These are phyloP conservation scores for Nephelium lappaceum DNA, from an alignment of 345 rosid genomes.

Conservation along the genomic window DNA sequence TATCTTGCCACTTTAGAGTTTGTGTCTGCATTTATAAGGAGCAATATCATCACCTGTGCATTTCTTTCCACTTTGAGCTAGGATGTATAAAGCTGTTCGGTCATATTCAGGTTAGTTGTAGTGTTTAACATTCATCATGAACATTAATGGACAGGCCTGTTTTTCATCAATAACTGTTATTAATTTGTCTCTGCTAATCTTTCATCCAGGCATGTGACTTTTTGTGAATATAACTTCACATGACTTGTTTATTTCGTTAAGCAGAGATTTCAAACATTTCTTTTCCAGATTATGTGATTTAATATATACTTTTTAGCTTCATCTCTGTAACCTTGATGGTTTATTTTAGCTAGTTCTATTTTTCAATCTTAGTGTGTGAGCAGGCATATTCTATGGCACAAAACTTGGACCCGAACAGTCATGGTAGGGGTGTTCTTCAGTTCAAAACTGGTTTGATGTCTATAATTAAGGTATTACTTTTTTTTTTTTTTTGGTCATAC, in stretches of 20 bases:
- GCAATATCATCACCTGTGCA: neutral
- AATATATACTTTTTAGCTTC: neutral
- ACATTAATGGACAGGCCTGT: neutral
- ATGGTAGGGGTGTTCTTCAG: slow-evolving; percentile 97
- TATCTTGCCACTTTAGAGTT: neutral
- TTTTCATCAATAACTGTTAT: neutral
- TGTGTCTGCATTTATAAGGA: neutral
- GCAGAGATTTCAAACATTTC: slow-evolving; percentile 2
- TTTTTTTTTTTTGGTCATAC: neutral
- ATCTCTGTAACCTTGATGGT: neutral
- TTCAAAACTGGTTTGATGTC: slow-evolving; percentile 99
- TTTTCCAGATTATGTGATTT: slow-evolving; percentile 5
- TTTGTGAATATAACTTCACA: neutral
- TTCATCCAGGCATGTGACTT: neutral
- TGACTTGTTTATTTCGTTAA: slow-evolving; percentile 10
- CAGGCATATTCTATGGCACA: slow-evolving; percentile 97
- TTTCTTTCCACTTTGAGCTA: neutral
- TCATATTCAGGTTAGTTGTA: neutral
- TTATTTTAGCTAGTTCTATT: neutral
- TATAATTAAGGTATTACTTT: slow-evolving; percentile 69
- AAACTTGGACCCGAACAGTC: slow-evolving; percentile 90
- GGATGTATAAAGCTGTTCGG: neutral
- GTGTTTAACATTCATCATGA: neutral
- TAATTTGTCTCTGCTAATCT: neutral
- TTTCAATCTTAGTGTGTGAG: slow-evolving; percentile 74